Conservation (phyloP, 148 eudicot genomes). For the Rhododendron williamsianum region DNA sequence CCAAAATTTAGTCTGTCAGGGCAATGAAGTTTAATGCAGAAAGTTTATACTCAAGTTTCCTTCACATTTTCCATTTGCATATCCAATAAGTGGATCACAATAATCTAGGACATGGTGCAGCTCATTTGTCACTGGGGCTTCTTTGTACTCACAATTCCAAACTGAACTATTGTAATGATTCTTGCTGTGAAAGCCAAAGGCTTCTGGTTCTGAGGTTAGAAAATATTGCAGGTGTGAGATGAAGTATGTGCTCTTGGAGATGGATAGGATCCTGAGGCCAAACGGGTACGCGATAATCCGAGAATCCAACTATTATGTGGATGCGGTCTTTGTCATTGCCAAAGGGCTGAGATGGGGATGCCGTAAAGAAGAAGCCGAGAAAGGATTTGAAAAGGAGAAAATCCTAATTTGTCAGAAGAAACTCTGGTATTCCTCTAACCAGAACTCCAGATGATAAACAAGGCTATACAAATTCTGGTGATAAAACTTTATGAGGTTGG, state of each 20-base stretch:
- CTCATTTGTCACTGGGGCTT: not conserved
- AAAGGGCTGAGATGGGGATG: conserved; percentile 89
- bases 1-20: not conserved
- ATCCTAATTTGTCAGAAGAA: conserved; percentile 84
- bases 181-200: not conserved
- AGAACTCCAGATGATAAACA: conserved; percentile 40
- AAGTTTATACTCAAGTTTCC: not conserved
- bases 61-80: not conserved
- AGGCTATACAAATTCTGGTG: not conserved
- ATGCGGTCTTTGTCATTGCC: conserved; percentile 46
- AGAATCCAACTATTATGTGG: conserved; percentile 59
- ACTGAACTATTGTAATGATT: not conserved
- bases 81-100: not conserved
- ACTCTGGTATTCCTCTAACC: conserved; percentile 67
- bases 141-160: not conserved
- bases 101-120: not conserved
- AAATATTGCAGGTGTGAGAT: conserved; percentile 65
- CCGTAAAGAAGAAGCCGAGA: conserved; percentile 60
- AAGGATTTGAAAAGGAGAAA: conserved; percentile 54
- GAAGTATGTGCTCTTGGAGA: conserved; percentile 83
- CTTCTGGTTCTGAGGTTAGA: not conserved
- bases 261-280: conserved; percentile 93
- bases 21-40: not conserved
- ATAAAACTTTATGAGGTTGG: not conserved
- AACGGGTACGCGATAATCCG: conserved; percentile 68